phyloP scores from a whole-genome alignment of 306 rosid species.

The Sicyos edulis region DNA sequence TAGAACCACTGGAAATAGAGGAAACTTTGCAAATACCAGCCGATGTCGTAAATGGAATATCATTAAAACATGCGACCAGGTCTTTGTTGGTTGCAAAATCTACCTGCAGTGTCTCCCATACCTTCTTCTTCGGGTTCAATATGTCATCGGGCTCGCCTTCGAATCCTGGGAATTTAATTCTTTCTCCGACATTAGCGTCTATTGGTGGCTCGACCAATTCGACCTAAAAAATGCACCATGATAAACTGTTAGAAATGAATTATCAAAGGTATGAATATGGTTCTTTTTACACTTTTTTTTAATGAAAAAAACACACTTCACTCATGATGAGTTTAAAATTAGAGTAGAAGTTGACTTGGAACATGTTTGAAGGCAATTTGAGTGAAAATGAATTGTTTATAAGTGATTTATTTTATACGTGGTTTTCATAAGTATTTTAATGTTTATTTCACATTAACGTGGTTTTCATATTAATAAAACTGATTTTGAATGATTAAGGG shows the following conservation, averaged over 20 bases:
- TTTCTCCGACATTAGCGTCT: conserved; percentile 67
- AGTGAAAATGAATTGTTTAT: too few relatives aligned
- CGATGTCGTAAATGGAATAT: conserved; percentile 69
- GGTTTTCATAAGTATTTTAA: too few relatives aligned
- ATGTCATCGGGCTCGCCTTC: conserved; percentile 68
- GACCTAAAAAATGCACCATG: conserved; percentile 38
- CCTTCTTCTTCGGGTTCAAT: conserved; percentile 87
- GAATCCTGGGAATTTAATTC: conserved; percentile 53
- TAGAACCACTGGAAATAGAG: conserved; percentile 51
- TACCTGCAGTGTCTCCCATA: conserved; percentile 89
- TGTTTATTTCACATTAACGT: too few relatives aligned
- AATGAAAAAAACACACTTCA: too few relatives aligned
- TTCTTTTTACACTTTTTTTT: background rate
- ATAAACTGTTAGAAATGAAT: background rate
- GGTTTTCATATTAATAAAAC: too few relatives aligned
- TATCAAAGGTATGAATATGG: background rate
- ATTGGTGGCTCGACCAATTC: conserved; percentile 83
- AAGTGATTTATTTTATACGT: too few relatives aligned
- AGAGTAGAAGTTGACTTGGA: too few relatives aligned
- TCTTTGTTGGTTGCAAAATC: conserved; percentile 49
- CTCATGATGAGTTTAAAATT: too few relatives aligned
- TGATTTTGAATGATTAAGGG: too few relatives aligned
- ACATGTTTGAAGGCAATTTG: too few relatives aligned
- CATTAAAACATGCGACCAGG: conserved; percentile 65
- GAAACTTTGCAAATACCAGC: conserved; percentile 78